Evolutionary conservation across 768 basidiomycete species (phyloP).

Genomic region (Mycena metata): DNA sequence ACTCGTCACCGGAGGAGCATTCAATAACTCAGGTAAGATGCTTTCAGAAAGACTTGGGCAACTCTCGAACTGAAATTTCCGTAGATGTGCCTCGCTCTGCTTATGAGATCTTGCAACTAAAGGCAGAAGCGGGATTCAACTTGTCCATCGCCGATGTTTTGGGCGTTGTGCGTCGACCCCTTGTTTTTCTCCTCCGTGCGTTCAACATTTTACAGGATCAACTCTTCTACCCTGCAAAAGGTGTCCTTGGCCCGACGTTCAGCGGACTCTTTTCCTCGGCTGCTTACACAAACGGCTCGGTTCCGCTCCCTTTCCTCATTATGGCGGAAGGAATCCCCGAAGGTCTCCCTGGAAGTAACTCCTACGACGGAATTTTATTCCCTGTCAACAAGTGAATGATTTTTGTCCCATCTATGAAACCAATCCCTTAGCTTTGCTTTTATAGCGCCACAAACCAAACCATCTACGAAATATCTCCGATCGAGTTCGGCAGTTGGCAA

Average conservation of each 20-base stretch:
- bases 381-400: constrained; percentile 18
- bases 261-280: constrained; percentile 16
- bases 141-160: constrained; percentile 18
- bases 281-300: constrained; percentile 20
- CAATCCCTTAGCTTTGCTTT: background rate
- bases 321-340: constrained; percentile 25
- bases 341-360: constrained; percentile 16
- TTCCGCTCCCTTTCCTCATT: constrained; percentile 27
- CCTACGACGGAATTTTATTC: constrained; percentile 23
- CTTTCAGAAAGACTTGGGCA: background rate
- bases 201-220: background rate
- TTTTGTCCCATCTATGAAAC: background rate
- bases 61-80: background rate
- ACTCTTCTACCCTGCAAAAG: constrained; percentile 11
- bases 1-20: constrained; percentile 23
- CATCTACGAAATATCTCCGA: constrained; percentile 25
- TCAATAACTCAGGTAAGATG: constrained; percentile 8
- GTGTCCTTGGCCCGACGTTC: constrained; percentile 2
- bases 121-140: constrained; percentile 22
- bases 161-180: constrained; percentile 6
- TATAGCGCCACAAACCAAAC: constrained; percentile 26
- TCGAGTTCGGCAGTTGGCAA: constrained; percentile 25
- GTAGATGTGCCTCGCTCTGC: constrained; percentile 4
- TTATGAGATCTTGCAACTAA: constrained; percentile 19
- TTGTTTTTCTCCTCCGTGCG: background rate